Evolutionary conservation across 805 yeast species (phyloP), one percentile per base, ranked within the genome.

Genomic region (Candida sonorensis): DNA sequence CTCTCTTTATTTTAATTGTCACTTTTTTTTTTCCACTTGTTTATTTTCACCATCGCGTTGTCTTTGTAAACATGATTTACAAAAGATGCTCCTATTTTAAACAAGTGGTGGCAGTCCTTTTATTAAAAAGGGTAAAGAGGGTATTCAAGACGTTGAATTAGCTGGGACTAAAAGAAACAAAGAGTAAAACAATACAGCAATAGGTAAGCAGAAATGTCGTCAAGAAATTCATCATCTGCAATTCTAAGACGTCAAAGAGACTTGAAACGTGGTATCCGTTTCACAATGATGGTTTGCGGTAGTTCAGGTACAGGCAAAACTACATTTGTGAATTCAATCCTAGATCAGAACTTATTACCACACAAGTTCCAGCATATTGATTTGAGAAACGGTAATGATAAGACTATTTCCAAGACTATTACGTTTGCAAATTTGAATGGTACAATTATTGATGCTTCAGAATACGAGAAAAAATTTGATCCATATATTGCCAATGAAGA

Each of bases 281-380:
- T 81, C 61, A 76, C 87, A 24, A 62, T 82, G 46, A 68, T 82
- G 75, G 69, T 80, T 12, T 75, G 77, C 16, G 94, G 94, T 13
- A 72, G 74, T 29, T 69, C 77, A 40, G 90, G 90, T 12, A 72
- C 84, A 0, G 94, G 94, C 9, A 82, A 81, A 51, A 74, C 88
- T 14, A 76, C 90, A 0, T 82, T 82, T 49, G 64, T 81, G 39
- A 82, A 82, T 49, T 69, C 82, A 27, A 52, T 82, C 31, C 55
- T 82, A 38, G 82, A 77, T 50, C 73, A 76, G 24, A 71, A 69
- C 36, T 65, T 81, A 23, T 53, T 81, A 40, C 69, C 77, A 12
- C 84, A 79, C 67, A 70, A 37, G 63, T 61, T 13, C 38, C 50
- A n/a, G n/a, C n/a, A n/a, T n/a, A n/a, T n/a, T n/a, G n/a, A n/a